Conservation (phyloP, 1,284 basidiomycete species). For the Cryptococcus depauperatus region DNA sequence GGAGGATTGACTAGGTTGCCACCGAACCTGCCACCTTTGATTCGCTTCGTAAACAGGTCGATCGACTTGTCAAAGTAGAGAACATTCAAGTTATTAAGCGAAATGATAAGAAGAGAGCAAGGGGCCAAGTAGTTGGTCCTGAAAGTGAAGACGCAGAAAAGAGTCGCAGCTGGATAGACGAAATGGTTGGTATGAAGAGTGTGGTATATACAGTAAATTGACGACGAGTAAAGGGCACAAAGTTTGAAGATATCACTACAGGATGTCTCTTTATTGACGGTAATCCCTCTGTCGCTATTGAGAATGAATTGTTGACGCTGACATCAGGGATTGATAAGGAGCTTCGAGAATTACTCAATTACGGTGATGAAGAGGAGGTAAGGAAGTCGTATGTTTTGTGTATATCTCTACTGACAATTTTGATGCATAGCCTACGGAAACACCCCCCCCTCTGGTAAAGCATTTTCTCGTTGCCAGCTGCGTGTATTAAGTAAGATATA, state of each 20-base stretch:
- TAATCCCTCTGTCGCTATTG: slow-evolving; percentile 9
- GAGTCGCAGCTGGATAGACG: slow-evolving; percentile 24
- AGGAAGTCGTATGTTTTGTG: too few relatives aligned
- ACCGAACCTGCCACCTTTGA: slow-evolving; percentile 22
- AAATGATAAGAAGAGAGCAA: slow-evolving; percentile 17
- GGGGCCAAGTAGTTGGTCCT: slow-evolving; percentile 18
- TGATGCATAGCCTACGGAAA: slow-evolving; percentile 12
- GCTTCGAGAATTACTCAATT: slow-evolving; percentile 27
- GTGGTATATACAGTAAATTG: neutral
- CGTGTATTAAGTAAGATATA: slow-evolving; percentile 5
- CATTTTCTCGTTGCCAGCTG: too few relatives aligned
- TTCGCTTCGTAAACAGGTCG: slow-evolving; percentile 18
- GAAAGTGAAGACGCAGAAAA: slow-evolving; percentile 16
- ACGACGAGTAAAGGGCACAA: slow-evolving; percentile 8
- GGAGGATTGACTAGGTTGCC: slow-evolving; percentile 17
- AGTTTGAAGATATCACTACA: slow-evolving; percentile 23
- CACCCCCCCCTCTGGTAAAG: neutral
- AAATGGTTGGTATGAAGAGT: slow-evolving; percentile 20
- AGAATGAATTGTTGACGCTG: neutral
- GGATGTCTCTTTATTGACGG: slow-evolving; percentile 29
- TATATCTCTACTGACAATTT: neutral
- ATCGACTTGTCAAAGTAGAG: slow-evolving; percentile 26
- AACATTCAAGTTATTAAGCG: slow-evolving; percentile 5
- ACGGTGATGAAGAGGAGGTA: slow-evolving; percentile 29
- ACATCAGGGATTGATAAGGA: slow-evolving; percentile 27